Base-by-base conservation (phyloP, 495 filamentous ascomycete genomes). In the Penicillium malachiteum region DNA sequence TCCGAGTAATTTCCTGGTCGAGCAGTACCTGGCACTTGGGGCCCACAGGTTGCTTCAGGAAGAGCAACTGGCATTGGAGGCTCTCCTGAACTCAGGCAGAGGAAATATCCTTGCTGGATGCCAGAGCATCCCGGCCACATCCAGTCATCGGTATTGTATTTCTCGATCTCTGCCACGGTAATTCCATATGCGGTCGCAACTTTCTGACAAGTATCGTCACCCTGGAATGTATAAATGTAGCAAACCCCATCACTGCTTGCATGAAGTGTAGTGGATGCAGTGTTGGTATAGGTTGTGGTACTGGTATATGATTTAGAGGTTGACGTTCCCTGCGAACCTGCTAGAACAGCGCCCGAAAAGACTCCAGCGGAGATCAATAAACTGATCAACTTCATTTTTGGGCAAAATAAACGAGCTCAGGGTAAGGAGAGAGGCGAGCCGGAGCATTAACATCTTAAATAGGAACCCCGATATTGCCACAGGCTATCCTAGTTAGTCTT, bases 21-120 rank as follows among this genome's bases (percentile, higher is more conserved):
- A 1, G 18, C 17, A 9, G 53, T 37, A 14, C 46, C 45, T 11
- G 53, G 53, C 2, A 45, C 34, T 21, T 56, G 54, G 16, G 47
- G 54, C 38, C 54, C 54, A 39, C 54, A 50, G 0, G 32, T 39
- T 7, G 54, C 54, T n/a, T 37, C 16, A 8, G 38, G 31, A 5
- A 50, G 26, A 10, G 42, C 39, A 38, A 44, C 47, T 0, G 54
- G 54, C 54, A 56, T 51, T 6, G 48, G 46, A 7, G 54, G 46
- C 0, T 45, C 16, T 3, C 47, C 54, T 7, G 48, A 9, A 34
- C 55, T 47, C 0, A 52, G 14, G 26, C 42, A 51, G 3, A 57
- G 45, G 18, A 47, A 18, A 12, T 51, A n/a, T 1, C 48, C 39
- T 32, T 42, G 37, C 11, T 45, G 7, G 12, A 56, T 17, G 5